phyloP scores from a whole-genome alignment of 805 yeast genomes.

The Kregervanrija delftensis region DNA sequence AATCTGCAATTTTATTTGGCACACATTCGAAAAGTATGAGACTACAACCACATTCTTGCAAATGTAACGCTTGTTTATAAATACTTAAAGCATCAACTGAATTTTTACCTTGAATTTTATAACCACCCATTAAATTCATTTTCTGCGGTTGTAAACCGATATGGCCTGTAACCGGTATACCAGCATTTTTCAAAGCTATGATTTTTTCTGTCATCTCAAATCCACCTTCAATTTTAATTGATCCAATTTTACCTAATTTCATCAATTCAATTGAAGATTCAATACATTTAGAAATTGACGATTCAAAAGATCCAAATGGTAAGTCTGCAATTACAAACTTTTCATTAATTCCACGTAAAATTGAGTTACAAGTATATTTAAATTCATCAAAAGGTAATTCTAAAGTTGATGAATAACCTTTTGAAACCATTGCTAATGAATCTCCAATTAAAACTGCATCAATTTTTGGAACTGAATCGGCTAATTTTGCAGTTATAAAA shows the following conservation, averaged over 20 bases:
- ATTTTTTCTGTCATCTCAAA: conserved; percentile 49
- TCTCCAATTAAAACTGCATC: conserved; percentile 85
- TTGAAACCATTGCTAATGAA: conserved; percentile 85
- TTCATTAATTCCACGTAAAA: conserved; percentile 57
- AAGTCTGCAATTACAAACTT: conserved; percentile 77
- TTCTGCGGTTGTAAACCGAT: conserved; percentile 91
- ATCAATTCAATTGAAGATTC: conserved; percentile 50
- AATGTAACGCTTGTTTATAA: conserved; percentile 56
- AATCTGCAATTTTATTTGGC: conserved; percentile 63
- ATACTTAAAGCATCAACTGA: conserved; percentile 50
- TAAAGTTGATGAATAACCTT: conserved; percentile 74
- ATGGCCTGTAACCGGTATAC: conserved; percentile 89
- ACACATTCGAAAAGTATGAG: conserved; percentile 77
- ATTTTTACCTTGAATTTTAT: conserved; percentile 72
- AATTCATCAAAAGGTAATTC: conserved; percentile 76
- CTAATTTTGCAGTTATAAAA: conserved; percentile 65
- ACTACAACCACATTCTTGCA: conserved; percentile 75
- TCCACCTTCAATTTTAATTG: conserved; percentile 84
- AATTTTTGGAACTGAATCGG: conserved; percentile 50
- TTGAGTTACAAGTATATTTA: conserved; percentile 68
- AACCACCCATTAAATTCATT: conserved; percentile 74
- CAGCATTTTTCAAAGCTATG: conserved; percentile 49
- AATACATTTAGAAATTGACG: conserved; percentile 55
- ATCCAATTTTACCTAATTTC: conserved; percentile 53
- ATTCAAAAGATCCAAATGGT: conserved; percentile 84